Percentiles rank a stretch among this genome's conserved stretches.
Conservation (phyloP, 345 rosid genomes). For the Linum trigynum region DNA sequence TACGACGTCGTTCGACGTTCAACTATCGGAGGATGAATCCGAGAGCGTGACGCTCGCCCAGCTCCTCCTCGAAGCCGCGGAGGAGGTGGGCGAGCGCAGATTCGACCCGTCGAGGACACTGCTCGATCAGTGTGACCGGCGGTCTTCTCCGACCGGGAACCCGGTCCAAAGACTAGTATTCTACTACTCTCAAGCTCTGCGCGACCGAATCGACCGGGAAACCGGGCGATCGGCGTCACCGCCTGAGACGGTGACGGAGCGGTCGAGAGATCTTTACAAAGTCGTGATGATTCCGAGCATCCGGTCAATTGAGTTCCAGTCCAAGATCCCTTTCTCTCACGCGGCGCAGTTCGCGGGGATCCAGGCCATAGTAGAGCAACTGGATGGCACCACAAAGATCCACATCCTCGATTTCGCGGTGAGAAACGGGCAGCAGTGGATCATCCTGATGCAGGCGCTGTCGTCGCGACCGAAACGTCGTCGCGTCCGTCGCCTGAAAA, state of each 20-base stretch:
- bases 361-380: slow-evolving; percentile 38
- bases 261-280: slow-evolving; percentile 11
- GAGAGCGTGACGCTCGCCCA: slow-evolving; percentile 31
- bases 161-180: slow-evolving; percentile 35
- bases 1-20: neutral
- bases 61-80: slow-evolving; percentile 37
- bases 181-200: slow-evolving; percentile 37
- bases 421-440: slow-evolving; percentile 33
- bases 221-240: slow-evolving; percentile 14
- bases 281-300: slow-evolving; percentile 11
- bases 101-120: slow-evolving; percentile 33
- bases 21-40: slow-evolving; percentile 22
- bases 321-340: slow-evolving; percentile 29
- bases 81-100: slow-evolving; percentile 28
- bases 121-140: slow-evolving; percentile 24
- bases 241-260: slow-evolving; percentile 5
- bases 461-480: slow-evolving; percentile 14
- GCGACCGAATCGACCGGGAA: slow-evolving; percentile 34
- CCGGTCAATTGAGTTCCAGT: slow-evolving; percentile 16
- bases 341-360: slow-evolving; percentile 30
- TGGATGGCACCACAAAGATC: slow-evolving; percentile 29
- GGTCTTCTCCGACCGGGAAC: slow-evolving; percentile 28
- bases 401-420: slow-evolving; percentile 38
- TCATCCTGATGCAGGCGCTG: slow-evolving; percentile 44
- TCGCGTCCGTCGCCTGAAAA: slow-evolving; percentile 33